Conservation (phyloP, 257 asterid species). For the Ilex asprella region DNA sequence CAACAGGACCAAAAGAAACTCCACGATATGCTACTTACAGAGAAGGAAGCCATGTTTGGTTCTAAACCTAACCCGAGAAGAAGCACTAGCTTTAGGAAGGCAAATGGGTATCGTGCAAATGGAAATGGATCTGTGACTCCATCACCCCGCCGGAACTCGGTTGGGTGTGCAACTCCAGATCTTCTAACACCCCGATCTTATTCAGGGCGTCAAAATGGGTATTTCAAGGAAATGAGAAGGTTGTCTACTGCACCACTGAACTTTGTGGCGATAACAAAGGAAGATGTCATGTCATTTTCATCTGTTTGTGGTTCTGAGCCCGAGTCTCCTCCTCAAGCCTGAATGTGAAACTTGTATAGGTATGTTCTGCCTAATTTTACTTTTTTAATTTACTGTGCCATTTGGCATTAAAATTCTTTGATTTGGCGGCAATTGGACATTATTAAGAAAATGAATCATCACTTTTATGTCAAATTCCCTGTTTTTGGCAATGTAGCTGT, state of each 20-base stretch:
- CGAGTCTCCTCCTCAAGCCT: constrained; percentile 61
- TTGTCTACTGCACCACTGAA: constrained; percentile 79
- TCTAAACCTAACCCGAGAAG: constrained; percentile 92
- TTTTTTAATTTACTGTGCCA: not conserved
- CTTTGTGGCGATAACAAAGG: constrained; percentile 68
- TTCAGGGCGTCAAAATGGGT: constrained; percentile 21
- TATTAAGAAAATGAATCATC: not conserved
- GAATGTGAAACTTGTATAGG: constrained; percentile 27
- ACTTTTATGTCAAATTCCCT: not conserved
- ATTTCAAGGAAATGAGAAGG: constrained; percentile 78
- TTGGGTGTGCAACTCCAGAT: not conserved
- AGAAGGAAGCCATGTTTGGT: constrained; percentile 81
- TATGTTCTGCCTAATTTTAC: constrained; percentile 10
- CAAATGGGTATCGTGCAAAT: constrained; percentile 43
- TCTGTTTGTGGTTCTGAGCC: constrained; percentile 87
- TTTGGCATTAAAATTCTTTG: too few species aligned
- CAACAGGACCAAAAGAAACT: constrained; percentile 83
- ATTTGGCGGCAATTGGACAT: not conserved
- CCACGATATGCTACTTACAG: constrained; percentile 72
- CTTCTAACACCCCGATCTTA: not conserved
- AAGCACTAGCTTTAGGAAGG: constrained; percentile 59
- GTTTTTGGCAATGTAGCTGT: not conserved
- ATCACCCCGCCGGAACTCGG: not conserved
- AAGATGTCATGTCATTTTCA: constrained; percentile 85
- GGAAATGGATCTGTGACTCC: constrained; percentile 33